These are phyloP conservation scores for Trichoderma atrobrunneum DNA, from an alignment of 2,329 filamentous ascomycete species.

Conservation along the genomic window DNA sequence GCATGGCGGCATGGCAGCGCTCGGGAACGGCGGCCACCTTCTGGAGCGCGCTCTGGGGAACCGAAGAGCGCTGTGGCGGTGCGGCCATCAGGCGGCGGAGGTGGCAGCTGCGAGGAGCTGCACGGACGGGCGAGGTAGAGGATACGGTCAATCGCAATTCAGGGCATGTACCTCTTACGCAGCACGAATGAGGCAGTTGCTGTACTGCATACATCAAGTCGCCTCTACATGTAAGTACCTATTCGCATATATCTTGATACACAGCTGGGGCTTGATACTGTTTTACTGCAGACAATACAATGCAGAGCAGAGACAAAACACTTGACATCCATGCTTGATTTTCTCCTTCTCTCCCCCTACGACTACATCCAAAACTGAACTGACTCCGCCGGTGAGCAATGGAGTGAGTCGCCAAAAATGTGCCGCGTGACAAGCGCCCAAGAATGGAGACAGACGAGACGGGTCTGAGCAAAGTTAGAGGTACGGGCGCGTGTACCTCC, in stretches of 20 bases:
- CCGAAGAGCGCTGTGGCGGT: slow-evolving; percentile 1
- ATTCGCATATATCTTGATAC: not conserved
- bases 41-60: not conserved
- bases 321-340: not conserved
- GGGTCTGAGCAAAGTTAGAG: not conserved
- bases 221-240: too few relatives aligned
- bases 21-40: not conserved
- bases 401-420: not conserved
- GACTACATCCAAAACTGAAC: not conserved
- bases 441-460: not conserved
- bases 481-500: not conserved
- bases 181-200: not conserved
- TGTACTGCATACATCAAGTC: not conserved
- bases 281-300: not conserved
- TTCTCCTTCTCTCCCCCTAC: not conserved
- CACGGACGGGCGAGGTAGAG: not conserved
- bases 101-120: not conserved
- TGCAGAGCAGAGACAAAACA: not conserved
- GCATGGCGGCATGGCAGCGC: slow-evolving; percentile 10
- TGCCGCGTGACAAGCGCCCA: slow-evolving; percentile 7
- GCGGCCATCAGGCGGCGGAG: not conserved
- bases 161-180: not conserved
- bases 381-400: not conserved
- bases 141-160: not conserved
- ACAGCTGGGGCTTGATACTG: not conserved